These are phyloP conservation scores for Argentina anserina DNA, from an alignment of 306 rosid species.

Conservation along the genomic window DNA sequence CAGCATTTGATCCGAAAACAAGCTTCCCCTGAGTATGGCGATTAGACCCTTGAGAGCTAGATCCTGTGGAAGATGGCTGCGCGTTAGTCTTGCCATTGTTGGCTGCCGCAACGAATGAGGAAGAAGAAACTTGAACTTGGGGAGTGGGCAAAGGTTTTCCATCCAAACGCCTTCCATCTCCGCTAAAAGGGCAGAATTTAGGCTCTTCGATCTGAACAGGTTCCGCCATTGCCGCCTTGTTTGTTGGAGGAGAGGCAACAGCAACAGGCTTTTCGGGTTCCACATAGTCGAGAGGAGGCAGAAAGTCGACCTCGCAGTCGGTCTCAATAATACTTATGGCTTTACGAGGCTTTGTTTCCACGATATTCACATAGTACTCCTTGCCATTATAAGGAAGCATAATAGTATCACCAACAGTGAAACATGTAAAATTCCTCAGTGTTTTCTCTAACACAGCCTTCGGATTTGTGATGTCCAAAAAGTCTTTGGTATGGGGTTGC, in stretches of 20 bases:
- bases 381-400: background rate
- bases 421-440: conserved; percentile 4
- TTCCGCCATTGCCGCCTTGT: background rate
- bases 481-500: conserved; percentile 12
- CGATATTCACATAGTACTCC: background rate
- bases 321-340: conserved; percentile 15
- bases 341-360: conserved; percentile 2
- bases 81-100: conserved; percentile 34
- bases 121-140: conserved; percentile 44
- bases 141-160: conserved; percentile 67
- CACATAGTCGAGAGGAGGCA: background rate
- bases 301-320: background rate
- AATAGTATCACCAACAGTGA: conserved; percentile 17
- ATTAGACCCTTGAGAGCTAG: conserved; percentile 54
- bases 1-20: conserved; percentile 73
- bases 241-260: background rate
- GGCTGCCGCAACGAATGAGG: background rate
- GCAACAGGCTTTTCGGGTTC: background rate
- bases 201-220: conserved; percentile 52
- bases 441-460: conserved; percentile 13
- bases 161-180: conserved; percentile 86
- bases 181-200: conserved; percentile 80
- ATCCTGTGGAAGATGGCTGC: conserved; percentile 43
- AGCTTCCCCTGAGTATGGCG: conserved; percentile 79
- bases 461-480: conserved; percentile 5